Evolutionary conservation across 345 rosid species (phyloP).

Genomic region (Fremontodendron californicum): DNA sequence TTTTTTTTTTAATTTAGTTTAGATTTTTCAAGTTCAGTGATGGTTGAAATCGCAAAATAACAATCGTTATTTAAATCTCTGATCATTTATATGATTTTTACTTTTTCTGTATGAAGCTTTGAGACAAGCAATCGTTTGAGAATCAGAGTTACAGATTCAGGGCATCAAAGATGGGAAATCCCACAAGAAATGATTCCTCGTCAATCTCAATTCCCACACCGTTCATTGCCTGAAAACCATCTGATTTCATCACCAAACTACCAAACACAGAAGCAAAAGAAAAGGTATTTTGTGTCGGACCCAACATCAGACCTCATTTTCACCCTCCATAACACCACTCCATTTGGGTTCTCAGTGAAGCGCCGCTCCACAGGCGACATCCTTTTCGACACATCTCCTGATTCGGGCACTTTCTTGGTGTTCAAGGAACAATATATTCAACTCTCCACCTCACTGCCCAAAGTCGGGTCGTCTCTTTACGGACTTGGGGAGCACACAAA

Average conservation of each 20-base stretch:
- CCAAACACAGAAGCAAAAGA: not conserved
- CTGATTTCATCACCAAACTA: not conserved
- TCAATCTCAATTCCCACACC: conserved; percentile 13
- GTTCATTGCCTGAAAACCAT: conserved; percentile 4
- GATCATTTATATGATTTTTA: not conserved
- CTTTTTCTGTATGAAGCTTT: conserved; percentile 28
- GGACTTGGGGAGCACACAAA: conserved; percentile 84
- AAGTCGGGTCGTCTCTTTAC: conserved; percentile 42
- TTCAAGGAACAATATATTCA: conserved; percentile 79
- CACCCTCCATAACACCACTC: conserved; percentile 48
- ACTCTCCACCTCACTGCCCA: conserved; percentile 54
- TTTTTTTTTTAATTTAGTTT: not conserved
- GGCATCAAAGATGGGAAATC: conserved; percentile 53
- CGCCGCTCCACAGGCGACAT: conserved; percentile 59
- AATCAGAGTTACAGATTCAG: conserved; percentile 46
- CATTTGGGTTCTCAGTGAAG: conserved; percentile 56
- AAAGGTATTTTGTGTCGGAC: conserved; percentile 14
- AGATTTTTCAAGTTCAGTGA: not conserved
- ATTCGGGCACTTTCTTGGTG: conserved; percentile 36
- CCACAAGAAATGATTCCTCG: conserved; percentile 50
- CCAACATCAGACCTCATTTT: conserved; percentile 53
- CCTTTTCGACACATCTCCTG: conserved; percentile 52
- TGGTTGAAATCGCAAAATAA: too few relatives aligned
- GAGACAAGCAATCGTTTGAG: conserved; percentile 51
- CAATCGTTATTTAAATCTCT: too few relatives aligned